phyloP scores from a whole-genome alignment of 1,139 yeast species.

The Scheffersomyces titani region DNA sequence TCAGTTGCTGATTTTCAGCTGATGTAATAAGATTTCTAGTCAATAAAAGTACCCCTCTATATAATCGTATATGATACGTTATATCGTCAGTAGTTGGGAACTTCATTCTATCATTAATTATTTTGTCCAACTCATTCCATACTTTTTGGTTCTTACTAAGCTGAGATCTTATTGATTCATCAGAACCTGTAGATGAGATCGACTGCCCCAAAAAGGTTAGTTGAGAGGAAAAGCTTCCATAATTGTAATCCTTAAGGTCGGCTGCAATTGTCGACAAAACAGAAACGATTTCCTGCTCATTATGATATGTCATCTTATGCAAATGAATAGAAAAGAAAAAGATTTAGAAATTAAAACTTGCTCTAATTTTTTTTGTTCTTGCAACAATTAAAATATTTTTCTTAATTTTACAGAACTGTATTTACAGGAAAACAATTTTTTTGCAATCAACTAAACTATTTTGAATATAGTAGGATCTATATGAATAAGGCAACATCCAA shows the following conservation, averaged over 20 bases:
- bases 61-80: slow-evolving; percentile 5
- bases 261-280: not conserved
- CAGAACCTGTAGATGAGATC: not conserved
- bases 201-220: not conserved
- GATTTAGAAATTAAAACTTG: no score
- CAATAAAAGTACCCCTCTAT: slow-evolving; percentile 8
- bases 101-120: not conserved
- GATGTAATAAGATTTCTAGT: slow-evolving; percentile 5
- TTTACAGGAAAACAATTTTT: not conserved
- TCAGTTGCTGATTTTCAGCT: slow-evolving; percentile 1
- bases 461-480: not conserved
- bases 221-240: not conserved
- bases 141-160: not conserved
- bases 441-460: not conserved
- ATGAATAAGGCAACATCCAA: not conserved
- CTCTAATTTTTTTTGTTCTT: not conserved
- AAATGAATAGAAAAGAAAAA: not conserved
- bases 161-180: not conserved
- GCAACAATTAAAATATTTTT: not conserved
- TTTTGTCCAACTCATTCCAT: slow-evolving; percentile 2
- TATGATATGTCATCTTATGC: not conserved
- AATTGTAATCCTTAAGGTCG: not conserved
- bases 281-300: not conserved
- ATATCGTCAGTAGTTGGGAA: not conserved
- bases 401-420: no score